Base-by-base conservation (phyloP, 2,329 filamentous ascomycete species). In the Aspergillus fructus region DNA sequence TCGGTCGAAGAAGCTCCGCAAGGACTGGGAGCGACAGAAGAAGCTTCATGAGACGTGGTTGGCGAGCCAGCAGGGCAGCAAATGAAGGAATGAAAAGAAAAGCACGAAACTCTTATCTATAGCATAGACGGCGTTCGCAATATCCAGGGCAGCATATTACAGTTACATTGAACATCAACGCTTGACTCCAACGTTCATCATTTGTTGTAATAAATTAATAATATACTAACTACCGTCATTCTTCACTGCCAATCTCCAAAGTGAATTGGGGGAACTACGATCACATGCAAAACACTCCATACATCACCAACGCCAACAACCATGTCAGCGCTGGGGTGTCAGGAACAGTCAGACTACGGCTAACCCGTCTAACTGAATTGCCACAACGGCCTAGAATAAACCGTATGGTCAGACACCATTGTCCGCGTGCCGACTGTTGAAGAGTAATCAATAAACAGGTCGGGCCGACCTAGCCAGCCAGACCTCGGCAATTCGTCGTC, bases 21-120 rank as follows among this genome's bases (percentile, higher is more conserved):
- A 97, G 80, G 88, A 91, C 55, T 96, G 90, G 90, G 89, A 96
- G 66, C 87, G 82, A 71, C 93, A 97, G 79, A 94, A 92, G 81
- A 96, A 93, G 82, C 53, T 58, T 5, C 59, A 61, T 46, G 59
- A 61, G 40, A 49, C 59, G 37, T 61, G 59, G 59, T 46, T 59
- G 33, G 59, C 56, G 27, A 61, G 59, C 43, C 59, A 61, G 33
- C 40, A 57, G 40, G 56, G 37, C 15, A 55, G 50, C 33, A 59
- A 57, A 34, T 56, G 46, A 43, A 34, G 17, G 30, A 27, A 11
- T 8, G 30, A 13, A 54, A 48, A 46, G 40, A 55, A 55, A 55
- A 50, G 47, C 50, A 37, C 30, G 15, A 39, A 17, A 19, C 24
- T 37, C 15, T 27, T 47, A 34, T 37, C 13, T 51, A 34, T 40